phyloP scores from a whole-genome alignment of 306 rosid genomes.

The Castanea mollissima region DNA sequence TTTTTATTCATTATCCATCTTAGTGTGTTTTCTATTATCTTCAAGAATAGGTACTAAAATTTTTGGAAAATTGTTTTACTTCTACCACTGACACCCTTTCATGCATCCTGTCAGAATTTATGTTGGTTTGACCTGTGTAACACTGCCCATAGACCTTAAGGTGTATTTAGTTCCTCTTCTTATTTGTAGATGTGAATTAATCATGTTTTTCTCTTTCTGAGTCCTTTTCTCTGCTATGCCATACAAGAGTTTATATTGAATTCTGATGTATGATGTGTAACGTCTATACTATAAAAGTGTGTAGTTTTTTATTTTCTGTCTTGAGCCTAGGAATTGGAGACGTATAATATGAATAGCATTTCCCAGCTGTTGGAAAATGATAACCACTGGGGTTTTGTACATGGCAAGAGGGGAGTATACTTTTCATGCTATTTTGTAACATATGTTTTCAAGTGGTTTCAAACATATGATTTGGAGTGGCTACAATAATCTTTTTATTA shows the following conservation, averaged over 20 bases:
- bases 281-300: background rate
- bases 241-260: background rate
- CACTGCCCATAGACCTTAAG: background rate
- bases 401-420: background rate
- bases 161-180: background rate
- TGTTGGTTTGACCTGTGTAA: conserved; percentile 3
- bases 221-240: background rate
- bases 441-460: background rate
- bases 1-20: background rate
- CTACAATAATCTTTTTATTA: too few species aligned
- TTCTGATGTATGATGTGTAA: background rate
- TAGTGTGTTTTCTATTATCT: background rate
- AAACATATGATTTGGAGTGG: background rate
- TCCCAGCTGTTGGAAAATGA: background rate
- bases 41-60: background rate
- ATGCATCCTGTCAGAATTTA: background rate
- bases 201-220: background rate
- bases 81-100: background rate
- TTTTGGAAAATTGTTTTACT: too few species aligned
- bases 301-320: background rate
- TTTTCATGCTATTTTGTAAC: background rate
- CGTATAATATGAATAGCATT: background rate
- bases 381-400: background rate
- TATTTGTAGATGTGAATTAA: background rate
- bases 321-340: background rate